Conservation (phyloP, 2,329 filamentous ascomycete genomes). For the Fusarium dlaminii region DNA sequence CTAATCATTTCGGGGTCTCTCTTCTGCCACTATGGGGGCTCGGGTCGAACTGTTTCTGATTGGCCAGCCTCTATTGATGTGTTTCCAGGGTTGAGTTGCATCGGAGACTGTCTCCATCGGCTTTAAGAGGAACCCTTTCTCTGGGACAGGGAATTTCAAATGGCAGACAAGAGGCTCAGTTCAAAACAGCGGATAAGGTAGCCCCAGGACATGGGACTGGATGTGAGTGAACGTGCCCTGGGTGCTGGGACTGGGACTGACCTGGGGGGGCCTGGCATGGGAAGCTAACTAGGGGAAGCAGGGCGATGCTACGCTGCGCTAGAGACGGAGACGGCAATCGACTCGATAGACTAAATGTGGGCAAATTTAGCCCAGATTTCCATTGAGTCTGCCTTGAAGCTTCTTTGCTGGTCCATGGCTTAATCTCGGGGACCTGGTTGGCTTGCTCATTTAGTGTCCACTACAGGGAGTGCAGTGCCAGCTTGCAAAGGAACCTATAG, state of each 20-base stretch:
- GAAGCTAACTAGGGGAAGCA: slow-evolving; percentile 15
- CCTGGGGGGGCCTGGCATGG: neutral
- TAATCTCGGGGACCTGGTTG: slow-evolving; percentile 16
- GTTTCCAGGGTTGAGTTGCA: slow-evolving; percentile 10
- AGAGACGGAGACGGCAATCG: slow-evolving; percentile 18
- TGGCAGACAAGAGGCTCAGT: neutral
- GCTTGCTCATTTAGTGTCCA: slow-evolving; percentile 1
- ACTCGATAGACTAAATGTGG: slow-evolving; percentile 31
- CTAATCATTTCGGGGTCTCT: slow-evolving; percentile 14
- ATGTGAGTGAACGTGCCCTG: neutral
- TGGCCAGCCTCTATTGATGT: slow-evolving; percentile 14
- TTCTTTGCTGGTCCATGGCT: slow-evolving; percentile 20
- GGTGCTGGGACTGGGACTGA: neutral
- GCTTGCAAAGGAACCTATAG: slow-evolving; percentile 12
- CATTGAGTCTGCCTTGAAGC: slow-evolving; percentile 33
- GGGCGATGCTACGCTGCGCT: slow-evolving; percentile 23
- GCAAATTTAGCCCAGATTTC: slow-evolving; percentile 29
- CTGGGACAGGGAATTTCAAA: neutral
- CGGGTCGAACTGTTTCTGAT: neutral
- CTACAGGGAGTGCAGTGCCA: neutral
- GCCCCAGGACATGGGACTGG: neutral
- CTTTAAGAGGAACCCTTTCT: slow-evolving; percentile 10
- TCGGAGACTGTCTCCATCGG: slow-evolving; percentile 2
- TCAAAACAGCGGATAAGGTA: neutral
- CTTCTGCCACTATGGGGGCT: neutral